Evolutionary conservation across 2,329 filamentous ascomycete species (phyloP), one percentile per base, ranked within the genome.

Genomic region (Colletotrichum sp.): DNA sequence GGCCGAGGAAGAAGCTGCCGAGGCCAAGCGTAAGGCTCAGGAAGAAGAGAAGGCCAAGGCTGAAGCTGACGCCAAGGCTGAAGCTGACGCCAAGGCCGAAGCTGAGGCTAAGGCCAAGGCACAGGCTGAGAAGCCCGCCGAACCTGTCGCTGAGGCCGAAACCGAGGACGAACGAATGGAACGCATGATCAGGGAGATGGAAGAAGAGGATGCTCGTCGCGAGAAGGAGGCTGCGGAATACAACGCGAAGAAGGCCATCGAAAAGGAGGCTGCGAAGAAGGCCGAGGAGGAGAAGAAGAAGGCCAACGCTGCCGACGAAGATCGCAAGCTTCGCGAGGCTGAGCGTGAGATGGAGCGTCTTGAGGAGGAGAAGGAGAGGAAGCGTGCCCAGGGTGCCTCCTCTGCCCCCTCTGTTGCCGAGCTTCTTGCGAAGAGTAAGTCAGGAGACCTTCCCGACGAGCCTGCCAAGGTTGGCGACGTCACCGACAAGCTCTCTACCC

Each of bases 311-410:
- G 91, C 88, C 5, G 89, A 91, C n/a, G 88, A 87, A 68, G 90
- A 92, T 81, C 89, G 89, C 73, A 94, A 93, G 84, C 90, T 96
- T 74, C 91, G 90, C 24, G 94, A 96, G 83, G 90, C 93, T 76
- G 94, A 95, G 82, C 89, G 90, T 24, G 94, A 94, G 85, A 93
- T 92, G 89, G 93, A 94, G 80, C 92, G 91, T 75, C 85, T 94
- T 2, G 94, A 95, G 81, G 93, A 95, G 84, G 93, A 92, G 83
- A 90, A 90, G 79, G 92, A 92, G 82, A 88, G 87, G 71, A 89
- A 89, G 81, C 89, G 90, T 64, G 84, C 85, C 68, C 84, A 86
- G 64, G 85, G 83, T 10, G 90, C 88, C 9, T 48, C 38, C 73
- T 87, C 84, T 58, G 88, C 83, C 18, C 78, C 85, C 61, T 88